These are phyloP conservation scores for Ustulina deusta DNA, from an alignment of 2,329 filamentous ascomycete genomes.

Conservation along the genomic window DNA sequence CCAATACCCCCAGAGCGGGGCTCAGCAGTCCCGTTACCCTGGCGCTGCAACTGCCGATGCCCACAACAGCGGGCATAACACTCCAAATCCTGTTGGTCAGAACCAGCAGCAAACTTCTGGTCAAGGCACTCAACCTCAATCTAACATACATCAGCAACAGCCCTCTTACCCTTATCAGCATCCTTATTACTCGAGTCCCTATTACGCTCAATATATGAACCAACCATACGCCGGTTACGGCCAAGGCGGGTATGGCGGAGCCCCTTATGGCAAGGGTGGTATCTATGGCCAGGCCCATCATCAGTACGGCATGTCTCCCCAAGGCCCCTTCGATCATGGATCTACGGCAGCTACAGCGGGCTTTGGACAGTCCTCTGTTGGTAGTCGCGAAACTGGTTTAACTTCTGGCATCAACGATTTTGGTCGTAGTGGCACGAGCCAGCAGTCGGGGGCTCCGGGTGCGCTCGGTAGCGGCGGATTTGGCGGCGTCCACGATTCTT, in stretches of 20 bases:
- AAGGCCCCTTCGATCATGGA: constrained; percentile 67
- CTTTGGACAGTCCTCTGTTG: constrained; percentile 66
- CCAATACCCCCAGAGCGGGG: constrained; percentile 81
- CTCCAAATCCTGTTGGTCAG: constrained; percentile 81
- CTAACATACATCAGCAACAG: constrained; percentile 53
- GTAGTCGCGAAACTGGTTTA: constrained; percentile 63
- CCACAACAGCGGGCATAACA: constrained; percentile 90
- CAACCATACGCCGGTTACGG: constrained; percentile 64
- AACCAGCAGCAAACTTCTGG: constrained; percentile 59
- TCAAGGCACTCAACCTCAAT: constrained; percentile 53
- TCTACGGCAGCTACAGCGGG: constrained; percentile 63
- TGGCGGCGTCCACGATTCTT: constrained; percentile 67
- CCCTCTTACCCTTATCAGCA: constrained; percentile 49
- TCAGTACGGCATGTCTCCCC: constrained; percentile 67
- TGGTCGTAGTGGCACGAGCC: constrained; percentile 62
- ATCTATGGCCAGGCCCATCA: constrained; percentile 66
- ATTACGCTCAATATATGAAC: constrained; percentile 70
- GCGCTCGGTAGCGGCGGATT: constrained; percentile 65
- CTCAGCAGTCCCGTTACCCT: constrained; percentile 71
- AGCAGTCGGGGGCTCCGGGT: constrained; percentile 61
- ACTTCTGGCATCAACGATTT: constrained; percentile 67
- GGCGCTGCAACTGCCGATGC: constrained; percentile 71
- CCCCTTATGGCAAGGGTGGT: constrained; percentile 67
- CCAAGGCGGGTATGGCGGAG: constrained; percentile 62
- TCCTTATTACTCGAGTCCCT: constrained; percentile 70